Conservation (phyloP, 768 basidiomycete species). For the Pisolithus sp. region DNA sequence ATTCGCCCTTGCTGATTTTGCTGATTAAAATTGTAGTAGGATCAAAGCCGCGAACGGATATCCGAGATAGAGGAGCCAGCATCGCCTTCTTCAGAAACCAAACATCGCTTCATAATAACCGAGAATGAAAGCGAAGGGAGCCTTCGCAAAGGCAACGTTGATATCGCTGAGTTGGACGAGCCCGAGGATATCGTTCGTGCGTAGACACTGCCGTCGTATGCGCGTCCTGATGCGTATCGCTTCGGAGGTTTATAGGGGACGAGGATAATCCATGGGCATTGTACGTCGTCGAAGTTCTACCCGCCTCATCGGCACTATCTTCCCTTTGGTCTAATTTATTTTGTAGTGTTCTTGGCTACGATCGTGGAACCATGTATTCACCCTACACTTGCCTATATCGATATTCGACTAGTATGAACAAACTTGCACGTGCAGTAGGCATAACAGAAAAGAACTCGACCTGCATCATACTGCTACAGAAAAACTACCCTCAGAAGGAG, state of each 20-base stretch:
- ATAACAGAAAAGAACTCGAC: no score
- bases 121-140: constrained; percentile 3
- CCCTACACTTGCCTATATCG: no score
- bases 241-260: constrained; percentile 11
- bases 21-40: no score
- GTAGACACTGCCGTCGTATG: constrained; percentile 17
- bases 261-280: constrained; percentile 24
- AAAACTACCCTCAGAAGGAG: no score
- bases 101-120: constrained; percentile 2
- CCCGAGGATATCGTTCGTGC: constrained; percentile 6
- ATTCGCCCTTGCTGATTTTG: constrained; percentile 20
- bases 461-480: no score
- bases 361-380: no score
- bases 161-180: background rate
- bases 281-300: background rate
- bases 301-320: no score
- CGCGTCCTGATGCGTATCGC: constrained; percentile 5
- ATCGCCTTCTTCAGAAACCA: background rate
- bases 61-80: background rate
- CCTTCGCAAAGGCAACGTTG: background rate
- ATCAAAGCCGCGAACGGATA: constrained; percentile 2
- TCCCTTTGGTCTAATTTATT: no score
- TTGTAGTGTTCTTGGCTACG: no score
- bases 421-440: no score
- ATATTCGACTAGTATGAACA: no score